A percentile compares a stretch with the other conserved stretches of the same genome.
phyloP scores from a whole-genome alignment of 148 eudicot species.

The Spergularia marina region DNA sequence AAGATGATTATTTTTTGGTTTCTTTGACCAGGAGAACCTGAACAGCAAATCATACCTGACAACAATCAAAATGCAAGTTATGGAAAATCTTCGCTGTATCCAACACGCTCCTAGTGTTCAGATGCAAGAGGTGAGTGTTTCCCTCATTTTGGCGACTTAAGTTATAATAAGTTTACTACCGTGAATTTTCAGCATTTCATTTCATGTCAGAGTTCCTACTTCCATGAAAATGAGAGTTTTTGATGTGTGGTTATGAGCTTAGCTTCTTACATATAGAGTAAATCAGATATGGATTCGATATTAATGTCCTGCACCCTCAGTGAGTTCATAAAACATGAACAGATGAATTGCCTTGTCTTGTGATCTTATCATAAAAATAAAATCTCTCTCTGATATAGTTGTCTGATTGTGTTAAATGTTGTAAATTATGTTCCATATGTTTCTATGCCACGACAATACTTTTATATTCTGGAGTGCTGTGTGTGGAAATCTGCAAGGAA shows the following conservation, averaged over 20 bases:
- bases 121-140: slow-evolving; percentile 82
- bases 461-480: background rate
- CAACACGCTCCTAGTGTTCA: slow-evolving; percentile 98
- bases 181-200: background rate
- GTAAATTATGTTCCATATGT: background rate
- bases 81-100: slow-evolving; percentile 88
- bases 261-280: background rate
- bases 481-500: background rate
- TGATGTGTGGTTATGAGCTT: background rate
- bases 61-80: slow-evolving; percentile 84
- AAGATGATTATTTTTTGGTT: slow-evolving; percentile 3
- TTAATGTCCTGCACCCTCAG: background rate
- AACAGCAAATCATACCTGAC: slow-evolving; percentile 87
- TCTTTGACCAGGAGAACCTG: slow-evolving; percentile 66
- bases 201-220: background rate
- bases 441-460: background rate
- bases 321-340: background rate
- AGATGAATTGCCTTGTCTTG: background rate
- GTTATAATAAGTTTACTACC: background rate
- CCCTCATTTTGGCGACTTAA: background rate
- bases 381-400: background rate
- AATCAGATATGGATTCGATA: background rate
- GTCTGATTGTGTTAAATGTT: background rate
- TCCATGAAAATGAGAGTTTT: background rate
- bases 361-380: background rate